Evolutionary conservation across 2,329 filamentous ascomycete genomes (phyloP).

Genomic region (Camptophora hylomeconis): DNA sequence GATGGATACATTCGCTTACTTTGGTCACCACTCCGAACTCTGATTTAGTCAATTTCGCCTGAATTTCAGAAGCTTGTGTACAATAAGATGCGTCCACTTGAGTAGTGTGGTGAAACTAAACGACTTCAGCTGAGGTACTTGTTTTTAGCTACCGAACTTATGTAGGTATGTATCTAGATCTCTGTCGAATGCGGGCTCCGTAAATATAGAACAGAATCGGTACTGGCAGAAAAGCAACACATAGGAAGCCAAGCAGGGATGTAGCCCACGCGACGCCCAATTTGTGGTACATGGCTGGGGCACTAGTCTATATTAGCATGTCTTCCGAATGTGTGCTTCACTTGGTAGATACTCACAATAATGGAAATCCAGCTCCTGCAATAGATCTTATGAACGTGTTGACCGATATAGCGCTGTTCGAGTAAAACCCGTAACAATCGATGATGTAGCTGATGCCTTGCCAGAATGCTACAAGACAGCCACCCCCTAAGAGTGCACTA

Average conservation of each 20-base stretch:
- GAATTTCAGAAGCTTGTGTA: too few relatives aligned
- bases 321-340: neutral
- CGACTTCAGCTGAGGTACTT: neutral
- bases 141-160: neutral
- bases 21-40: too few relatives aligned
- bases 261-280: slow-evolving; percentile 29
- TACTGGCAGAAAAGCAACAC: slow-evolving; percentile 30
- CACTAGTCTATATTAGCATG: too few relatives aligned
- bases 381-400: slow-evolving; percentile 25
- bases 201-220: slow-evolving; percentile 37
- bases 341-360: too few relatives aligned
- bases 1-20: too few relatives aligned
- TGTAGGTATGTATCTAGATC: slow-evolving; percentile 26
- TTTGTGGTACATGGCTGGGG: slow-evolving; percentile 23
- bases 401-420: slow-evolving; percentile 28
- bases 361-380: slow-evolving; percentile 23
- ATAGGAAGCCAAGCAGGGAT: slow-evolving; percentile 26
- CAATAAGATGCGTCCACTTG: too few relatives aligned
- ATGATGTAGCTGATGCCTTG: slow-evolving; percentile 31
- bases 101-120: too few relatives aligned
- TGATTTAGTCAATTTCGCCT: too few relatives aligned
- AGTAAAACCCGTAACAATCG: slow-evolving; percentile 27
- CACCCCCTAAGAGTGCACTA: slow-evolving; percentile 30
- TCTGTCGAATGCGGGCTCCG: slow-evolving; percentile 31
- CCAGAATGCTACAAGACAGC: slow-evolving; percentile 31